Evolutionary conservation across 2,329 filamentous ascomycete genomes (phyloP).

Genomic region (Lithohypha guttulata): DNA sequence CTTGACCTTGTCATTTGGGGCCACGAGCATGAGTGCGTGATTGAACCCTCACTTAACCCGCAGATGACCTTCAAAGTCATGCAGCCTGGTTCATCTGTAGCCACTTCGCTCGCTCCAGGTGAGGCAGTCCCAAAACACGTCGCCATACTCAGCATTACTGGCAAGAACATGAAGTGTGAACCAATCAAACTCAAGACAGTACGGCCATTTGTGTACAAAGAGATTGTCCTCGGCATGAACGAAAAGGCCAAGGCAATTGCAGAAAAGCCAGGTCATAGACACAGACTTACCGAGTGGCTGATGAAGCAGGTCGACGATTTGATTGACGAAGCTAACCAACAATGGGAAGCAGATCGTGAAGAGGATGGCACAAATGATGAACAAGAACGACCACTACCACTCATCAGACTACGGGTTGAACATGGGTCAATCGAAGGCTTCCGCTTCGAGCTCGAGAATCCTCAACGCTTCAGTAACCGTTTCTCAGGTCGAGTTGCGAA

Average conservation of each 20-base stretch:
- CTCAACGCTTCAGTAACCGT: slow-evolving; percentile 87
- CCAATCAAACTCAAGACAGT: slow-evolving; percentile 78
- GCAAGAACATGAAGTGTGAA: slow-evolving; percentile 68
- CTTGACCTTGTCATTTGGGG: slow-evolving; percentile 91
- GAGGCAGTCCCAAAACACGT: slow-evolving; percentile 90
- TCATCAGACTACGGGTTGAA: slow-evolving; percentile 85
- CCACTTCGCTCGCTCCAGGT: slow-evolving; percentile 79
- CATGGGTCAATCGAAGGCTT: slow-evolving; percentile 69
- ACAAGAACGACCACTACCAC: slow-evolving; percentile 53
- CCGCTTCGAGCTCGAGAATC: slow-evolving; percentile 83
- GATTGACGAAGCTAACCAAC: slow-evolving; percentile 69
- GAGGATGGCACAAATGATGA: slow-evolving; percentile 41
- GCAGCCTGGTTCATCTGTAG: slow-evolving; percentile 92
- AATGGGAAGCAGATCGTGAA: slow-evolving; percentile 73
- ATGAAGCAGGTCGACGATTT: slow-evolving; percentile 72
- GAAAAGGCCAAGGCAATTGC: slow-evolving; percentile 66
- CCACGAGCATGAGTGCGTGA: slow-evolving; percentile 92
- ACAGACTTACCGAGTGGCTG: slow-evolving; percentile 66
- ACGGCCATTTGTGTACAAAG: slow-evolving; percentile 77
- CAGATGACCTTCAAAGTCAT: slow-evolving; percentile 92
- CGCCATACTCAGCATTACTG: slow-evolving; percentile 71
- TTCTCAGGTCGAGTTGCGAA: slow-evolving; percentile 90
- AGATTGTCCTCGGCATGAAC: slow-evolving; percentile 67
- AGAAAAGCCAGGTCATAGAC: slow-evolving; percentile 70
- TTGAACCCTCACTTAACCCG: slow-evolving; percentile 70